Percentiles rank a stretch among this genome's conserved stretches.
phyloP scores from a whole-genome alignment of 208 protist genomes.

The Balamuthia mandrillaris region DNA sequence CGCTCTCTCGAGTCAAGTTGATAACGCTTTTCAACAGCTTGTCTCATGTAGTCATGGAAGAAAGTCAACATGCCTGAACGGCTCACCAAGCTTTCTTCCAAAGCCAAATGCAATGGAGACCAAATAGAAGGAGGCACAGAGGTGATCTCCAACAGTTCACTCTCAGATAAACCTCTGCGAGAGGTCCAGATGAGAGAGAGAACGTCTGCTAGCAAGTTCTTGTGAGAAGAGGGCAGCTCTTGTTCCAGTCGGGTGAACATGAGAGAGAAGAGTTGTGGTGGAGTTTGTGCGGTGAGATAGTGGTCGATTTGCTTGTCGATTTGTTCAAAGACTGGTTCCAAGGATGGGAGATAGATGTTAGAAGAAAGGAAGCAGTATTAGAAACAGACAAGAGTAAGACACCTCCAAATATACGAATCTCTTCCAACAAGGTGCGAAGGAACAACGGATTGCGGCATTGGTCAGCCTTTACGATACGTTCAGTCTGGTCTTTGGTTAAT shows the following conservation, averaged over 20 bases:
- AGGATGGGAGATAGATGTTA: too few relatives aligned
- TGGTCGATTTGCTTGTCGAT: background rate
- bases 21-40: slow-evolving; percentile 15
- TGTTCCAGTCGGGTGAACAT: slow-evolving; percentile 8
- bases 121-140: background rate
- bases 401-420: background rate
- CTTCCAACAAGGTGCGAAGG: background rate
- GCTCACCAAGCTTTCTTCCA: background rate
- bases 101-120: background rate
- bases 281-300: background rate
- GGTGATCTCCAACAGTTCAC: background rate
- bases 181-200: background rate
- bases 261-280: slow-evolving; percentile 2
- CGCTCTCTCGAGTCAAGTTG: background rate
- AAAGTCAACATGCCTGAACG: slow-evolving; percentile 6
- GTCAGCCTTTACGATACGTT: background rate
- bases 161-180: background rate
- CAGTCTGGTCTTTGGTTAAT: background rate
- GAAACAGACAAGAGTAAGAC: background rate
- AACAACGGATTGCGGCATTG: slow-evolving; percentile 20
- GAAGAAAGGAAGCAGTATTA: too few relatives aligned
- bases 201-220: background rate
- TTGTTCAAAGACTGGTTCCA: too few relatives aligned
- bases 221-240: background rate
- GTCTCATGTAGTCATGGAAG: slow-evolving; percentile 33